Evolutionary conservation across 129 eudicot genomes (phyloP).

Genomic region (Lonicera japonica): DNA sequence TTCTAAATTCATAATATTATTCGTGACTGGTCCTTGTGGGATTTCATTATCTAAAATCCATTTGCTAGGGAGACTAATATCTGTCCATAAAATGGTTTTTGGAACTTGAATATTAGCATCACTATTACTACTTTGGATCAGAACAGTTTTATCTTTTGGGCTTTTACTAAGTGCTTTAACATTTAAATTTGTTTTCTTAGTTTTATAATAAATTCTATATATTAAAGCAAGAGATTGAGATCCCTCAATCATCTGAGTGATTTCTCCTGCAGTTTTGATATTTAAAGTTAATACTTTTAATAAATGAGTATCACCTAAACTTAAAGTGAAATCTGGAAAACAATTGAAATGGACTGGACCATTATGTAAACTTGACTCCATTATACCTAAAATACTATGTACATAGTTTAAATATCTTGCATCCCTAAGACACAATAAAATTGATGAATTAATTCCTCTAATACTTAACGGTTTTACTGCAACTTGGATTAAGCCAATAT

Average conservation of each 20-base stretch:
- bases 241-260: not conserved
- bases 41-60: no score
- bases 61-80: no score
- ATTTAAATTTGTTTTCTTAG: not conserved
- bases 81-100: not conserved
- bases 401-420: no score
- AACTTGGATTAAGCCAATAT: no score
- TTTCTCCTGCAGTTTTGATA: not conserved
- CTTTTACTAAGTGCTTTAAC: not conserved
- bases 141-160: not conserved
- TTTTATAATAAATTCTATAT: not conserved
- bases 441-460: no score
- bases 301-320: not conserved
- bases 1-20: no score
- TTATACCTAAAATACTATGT: no score
- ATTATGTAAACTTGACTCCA: no score
- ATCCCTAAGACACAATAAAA: no score
- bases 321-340: not conserved
- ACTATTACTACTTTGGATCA: not conserved
- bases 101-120: conserved; percentile 2
- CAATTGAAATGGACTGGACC: no score
- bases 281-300: not conserved
- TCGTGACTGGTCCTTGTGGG: no score
- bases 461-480: no score
- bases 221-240: not conserved